These are phyloP conservation scores for Suhomyces vadensis DNA, from an alignment of 805 yeast species.

Conservation along the genomic window DNA sequence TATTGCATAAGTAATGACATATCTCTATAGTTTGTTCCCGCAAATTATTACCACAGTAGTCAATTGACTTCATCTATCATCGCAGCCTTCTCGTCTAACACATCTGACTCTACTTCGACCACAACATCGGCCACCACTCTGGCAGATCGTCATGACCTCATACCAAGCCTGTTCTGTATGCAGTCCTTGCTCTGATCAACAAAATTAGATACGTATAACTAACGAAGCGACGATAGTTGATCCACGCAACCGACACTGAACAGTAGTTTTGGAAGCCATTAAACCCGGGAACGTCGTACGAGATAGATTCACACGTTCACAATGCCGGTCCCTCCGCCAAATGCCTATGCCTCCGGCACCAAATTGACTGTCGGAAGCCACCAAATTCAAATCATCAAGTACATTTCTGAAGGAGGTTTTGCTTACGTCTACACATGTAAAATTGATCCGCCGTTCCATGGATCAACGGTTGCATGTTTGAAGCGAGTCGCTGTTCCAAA, in stretches of 20 bases:
- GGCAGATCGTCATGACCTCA: background rate
- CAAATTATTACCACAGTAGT: too few relatives aligned
- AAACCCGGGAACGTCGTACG: background rate
- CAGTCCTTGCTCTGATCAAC: slow-evolving; percentile 2
- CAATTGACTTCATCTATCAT: background rate
- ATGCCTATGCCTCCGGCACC: slow-evolving; percentile 75
- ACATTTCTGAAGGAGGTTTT: slow-evolving; percentile 88
- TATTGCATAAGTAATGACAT: too few relatives aligned
- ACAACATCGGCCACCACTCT: background rate
- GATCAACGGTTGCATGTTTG: slow-evolving; percentile 67
- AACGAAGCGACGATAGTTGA: background rate
- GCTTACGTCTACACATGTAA: slow-evolving; percentile 90
- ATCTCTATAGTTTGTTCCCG: too few relatives aligned
- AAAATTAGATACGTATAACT: background rate
- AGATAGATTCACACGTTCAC: background rate
- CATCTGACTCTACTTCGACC: background rate
- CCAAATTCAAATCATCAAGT: slow-evolving; percentile 62
- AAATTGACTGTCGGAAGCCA: slow-evolving; percentile 82
- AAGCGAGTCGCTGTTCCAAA: slow-evolving; percentile 96
- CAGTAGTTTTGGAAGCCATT: background rate
- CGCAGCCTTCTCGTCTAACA: background rate
- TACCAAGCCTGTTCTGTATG: slow-evolving; percentile 3
- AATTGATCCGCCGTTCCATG: slow-evolving; percentile 60
- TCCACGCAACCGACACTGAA: background rate
- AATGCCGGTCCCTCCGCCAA: slow-evolving; percentile 51